phyloP scores from a whole-genome alignment of 2,329 filamentous ascomycete genomes.

The Fusarium nisikadoi region DNA sequence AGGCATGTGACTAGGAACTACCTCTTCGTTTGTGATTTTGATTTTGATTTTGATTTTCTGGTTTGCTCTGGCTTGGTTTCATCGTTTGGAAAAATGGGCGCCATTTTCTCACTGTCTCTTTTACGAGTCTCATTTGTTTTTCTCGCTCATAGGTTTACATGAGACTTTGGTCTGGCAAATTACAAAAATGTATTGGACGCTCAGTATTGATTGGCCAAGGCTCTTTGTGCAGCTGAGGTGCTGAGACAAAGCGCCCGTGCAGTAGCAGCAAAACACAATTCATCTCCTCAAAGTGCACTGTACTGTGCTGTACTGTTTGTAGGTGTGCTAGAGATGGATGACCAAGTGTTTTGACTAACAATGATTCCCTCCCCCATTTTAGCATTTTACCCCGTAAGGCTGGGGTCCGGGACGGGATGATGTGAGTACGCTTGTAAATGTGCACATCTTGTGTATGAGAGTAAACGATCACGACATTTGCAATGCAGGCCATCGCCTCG shows the following conservation, averaged over 20 bases:
- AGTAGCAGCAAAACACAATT: background rate
- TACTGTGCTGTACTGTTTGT: background rate
- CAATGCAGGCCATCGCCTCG: background rate
- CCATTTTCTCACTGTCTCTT: background rate
- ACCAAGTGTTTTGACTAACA: conserved; percentile 27
- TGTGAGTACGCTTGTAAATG: background rate
- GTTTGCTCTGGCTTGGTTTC: background rate
- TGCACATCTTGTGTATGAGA: conserved; percentile 1
- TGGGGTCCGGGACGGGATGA: conserved; percentile 13
- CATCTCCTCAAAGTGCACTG: background rate
- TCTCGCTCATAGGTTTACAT: background rate
- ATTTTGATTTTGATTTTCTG: background rate
- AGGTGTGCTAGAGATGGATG: conserved; percentile 13
- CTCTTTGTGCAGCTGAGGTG: background rate
- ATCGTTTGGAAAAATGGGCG: background rate
- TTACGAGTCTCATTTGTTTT: background rate
- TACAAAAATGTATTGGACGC: conserved; percentile 5
- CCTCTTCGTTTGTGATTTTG: conserved; percentile 22
- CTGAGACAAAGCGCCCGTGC: conserved; percentile 13
- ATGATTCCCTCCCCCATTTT: background rate
- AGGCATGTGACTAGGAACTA: conserved; percentile 28
- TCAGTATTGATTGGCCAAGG: background rate
- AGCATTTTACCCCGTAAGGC: conserved; percentile 7
- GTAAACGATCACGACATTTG: background rate
- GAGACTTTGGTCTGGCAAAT: conserved; percentile 13